Evolutionary conservation across 1,284 basidiomycete species (phyloP).

Genomic region (Thecaphora frezii): DNA sequence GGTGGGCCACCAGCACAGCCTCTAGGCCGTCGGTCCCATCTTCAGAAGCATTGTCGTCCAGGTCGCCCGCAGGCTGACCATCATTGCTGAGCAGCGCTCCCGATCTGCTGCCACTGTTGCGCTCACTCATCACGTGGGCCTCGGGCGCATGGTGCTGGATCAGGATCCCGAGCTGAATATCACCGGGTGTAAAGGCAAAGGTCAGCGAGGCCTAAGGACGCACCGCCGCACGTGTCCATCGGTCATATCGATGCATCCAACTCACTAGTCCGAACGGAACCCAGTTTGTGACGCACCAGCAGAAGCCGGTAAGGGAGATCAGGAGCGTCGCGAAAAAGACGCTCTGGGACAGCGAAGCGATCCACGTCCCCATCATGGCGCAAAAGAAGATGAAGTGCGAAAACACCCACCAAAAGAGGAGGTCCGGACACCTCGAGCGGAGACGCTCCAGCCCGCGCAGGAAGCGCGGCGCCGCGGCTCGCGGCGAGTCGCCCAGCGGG

Average conservation of each 20-base stretch:
- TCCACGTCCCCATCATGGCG: constrained; percentile 41
- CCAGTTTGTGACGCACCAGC: constrained; percentile 63
- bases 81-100: constrained; percentile 5
- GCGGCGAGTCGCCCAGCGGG: constrained; percentile 16
- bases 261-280: constrained; percentile 61
- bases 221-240: background rate
- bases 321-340: constrained; percentile 62
- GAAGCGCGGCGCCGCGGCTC: constrained; percentile 8
- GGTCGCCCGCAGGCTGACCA: background rate
- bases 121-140: constrained; percentile 3
- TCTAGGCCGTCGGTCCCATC: background rate
- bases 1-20: constrained; percentile 1
- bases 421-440: constrained; percentile 21
- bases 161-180: constrained; percentile 25
- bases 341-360: constrained; percentile 25
- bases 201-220: background rate
- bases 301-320: constrained; percentile 63
- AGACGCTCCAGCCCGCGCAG: constrained; percentile 9
- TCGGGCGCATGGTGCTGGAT: constrained; percentile 17
- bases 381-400: constrained; percentile 40
- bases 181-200: background rate
- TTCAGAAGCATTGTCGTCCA: constrained; percentile 9
- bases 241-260: constrained; percentile 1
- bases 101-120: constrained; percentile 11
- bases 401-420: constrained; percentile 46